A percentile compares a stretch with the other conserved stretches of the same genome.
These are phyloP conservation scores for Penicillium rolfsii DNA, from an alignment of 2,329 filamentous ascomycete species.

Conservation along the genomic window DNA sequence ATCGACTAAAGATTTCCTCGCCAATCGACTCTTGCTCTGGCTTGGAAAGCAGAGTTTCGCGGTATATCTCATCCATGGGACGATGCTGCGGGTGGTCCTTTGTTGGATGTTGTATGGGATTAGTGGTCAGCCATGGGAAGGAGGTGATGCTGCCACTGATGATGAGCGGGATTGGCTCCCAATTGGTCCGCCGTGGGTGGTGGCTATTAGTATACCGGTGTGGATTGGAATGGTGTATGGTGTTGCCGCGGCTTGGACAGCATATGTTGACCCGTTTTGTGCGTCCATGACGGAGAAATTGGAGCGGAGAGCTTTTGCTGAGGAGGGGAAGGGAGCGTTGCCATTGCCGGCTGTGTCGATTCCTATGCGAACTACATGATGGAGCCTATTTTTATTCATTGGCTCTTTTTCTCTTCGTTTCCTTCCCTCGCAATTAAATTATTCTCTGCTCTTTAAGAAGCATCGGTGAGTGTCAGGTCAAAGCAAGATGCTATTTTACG, in stretches of 20 bases:
- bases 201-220: constrained; percentile 48
- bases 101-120: constrained; percentile 59
- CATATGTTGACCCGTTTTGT: constrained; percentile 56
- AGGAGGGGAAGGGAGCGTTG: constrained; percentile 40
- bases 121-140: constrained; percentile 50
- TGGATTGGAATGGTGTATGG: constrained; percentile 53
- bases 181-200: constrained; percentile 43
- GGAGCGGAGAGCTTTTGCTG: constrained; percentile 52
- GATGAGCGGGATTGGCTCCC: constrained; percentile 42
- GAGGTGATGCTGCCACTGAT: constrained; percentile 22
- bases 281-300: constrained; percentile 52
- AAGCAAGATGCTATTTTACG: no score
- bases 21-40: constrained; percentile 56
- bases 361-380: constrained; percentile 30
- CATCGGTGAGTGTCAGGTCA: no score
- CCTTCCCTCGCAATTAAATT: neutral
- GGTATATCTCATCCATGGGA: constrained; percentile 60
- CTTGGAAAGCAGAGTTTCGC: constrained; percentile 60
- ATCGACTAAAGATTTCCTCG: constrained; percentile 53
- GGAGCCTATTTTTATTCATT: neutral
- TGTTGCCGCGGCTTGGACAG: constrained; percentile 55
- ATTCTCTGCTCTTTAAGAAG: neutral
- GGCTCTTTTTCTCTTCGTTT: neutral
- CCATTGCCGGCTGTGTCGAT: constrained; percentile 25
- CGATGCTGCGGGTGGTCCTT: constrained; percentile 55